Percentiles rank a stretch among this genome's conserved stretches.
Evolutionary conservation across 106 monocot species (phyloP).

Genomic region (Dioscorea alata): DNA sequence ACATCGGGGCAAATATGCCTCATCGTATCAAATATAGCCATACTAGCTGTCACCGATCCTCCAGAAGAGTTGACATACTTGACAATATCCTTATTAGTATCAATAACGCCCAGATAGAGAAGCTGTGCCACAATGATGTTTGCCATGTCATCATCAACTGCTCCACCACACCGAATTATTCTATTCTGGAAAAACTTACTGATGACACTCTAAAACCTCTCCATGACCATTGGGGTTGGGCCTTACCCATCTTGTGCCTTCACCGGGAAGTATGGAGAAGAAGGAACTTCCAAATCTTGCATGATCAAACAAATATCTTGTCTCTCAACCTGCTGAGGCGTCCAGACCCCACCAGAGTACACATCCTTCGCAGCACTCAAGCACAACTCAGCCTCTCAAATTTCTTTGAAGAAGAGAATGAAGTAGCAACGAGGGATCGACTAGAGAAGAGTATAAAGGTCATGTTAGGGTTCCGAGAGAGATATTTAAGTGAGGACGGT

Average conservation of each 20-base stretch:
- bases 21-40: conserved; percentile 99
- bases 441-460: no score
- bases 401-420: background rate
- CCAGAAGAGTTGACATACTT: conserved; percentile 99
- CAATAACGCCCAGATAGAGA: conserved; percentile 85
- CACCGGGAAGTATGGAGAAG: conserved; percentile 60
- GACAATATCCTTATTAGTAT: conserved; percentile 95
- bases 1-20: conserved; percentile 91
- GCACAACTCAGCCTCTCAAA: background rate
- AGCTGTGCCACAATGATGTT: conserved; percentile 86
- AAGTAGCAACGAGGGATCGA: no score
- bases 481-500: no score
- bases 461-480: no score
- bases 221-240: conserved; percentile 85
- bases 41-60: conserved; percentile 97
- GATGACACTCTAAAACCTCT: conserved; percentile 81
- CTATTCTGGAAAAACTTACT: conserved; percentile 94
- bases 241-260: conserved; percentile 62
- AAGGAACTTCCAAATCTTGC: conserved; percentile 73
- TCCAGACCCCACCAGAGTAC: conserved; percentile 20
- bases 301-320: conserved; percentile 75
- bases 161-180: conserved; percentile 88
- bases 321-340: conserved; percentile 8
- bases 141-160: conserved; percentile 95
- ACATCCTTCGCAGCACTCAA: conserved; percentile 22